Evolutionary conservation across 2,329 filamentous ascomycete genomes (phyloP).

Genomic region (Allantophomopsis cytisporea): DNA sequence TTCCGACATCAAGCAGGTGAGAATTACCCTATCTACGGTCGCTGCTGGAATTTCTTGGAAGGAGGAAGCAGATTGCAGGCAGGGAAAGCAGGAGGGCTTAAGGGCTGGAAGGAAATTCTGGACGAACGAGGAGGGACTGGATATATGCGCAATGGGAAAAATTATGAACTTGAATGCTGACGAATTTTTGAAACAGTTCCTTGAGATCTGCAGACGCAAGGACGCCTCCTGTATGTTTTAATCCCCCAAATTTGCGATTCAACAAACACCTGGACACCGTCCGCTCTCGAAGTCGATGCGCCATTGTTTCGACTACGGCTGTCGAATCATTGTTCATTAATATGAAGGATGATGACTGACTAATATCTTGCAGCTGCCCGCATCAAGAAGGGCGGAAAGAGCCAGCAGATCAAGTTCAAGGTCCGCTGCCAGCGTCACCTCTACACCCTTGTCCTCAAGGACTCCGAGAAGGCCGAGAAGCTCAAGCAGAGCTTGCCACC

Average conservation of each 20-base stretch:
- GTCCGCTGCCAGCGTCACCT: slow-evolving; percentile 94
- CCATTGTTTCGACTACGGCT: no score
- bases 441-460: slow-evolving; percentile 97
- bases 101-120: no score
- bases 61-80: no score
- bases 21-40: slow-evolving; percentile 8
- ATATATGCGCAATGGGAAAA: no score
- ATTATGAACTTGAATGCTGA: no score
- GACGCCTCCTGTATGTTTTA: slow-evolving; percentile 92
- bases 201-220: slow-evolving; percentile 99
- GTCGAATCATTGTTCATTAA: no score
- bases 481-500: slow-evolving; percentile 98
- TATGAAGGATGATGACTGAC: no score
- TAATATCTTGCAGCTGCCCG: slow-evolving; percentile 51
- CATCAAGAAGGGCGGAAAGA: slow-evolving; percentile 92
- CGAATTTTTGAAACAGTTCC: slow-evolving; percentile 51
- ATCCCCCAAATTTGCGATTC: background rate
- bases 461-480: slow-evolving; percentile 99
- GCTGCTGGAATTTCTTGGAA: no score
- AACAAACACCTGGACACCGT: no score
- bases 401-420: slow-evolving; percentile 99
- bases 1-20: slow-evolving; percentile 86
- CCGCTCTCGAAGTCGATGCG: no score
- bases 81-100: no score
- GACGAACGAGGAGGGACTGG: no score